Conservation (phyloP, 352 stramenopile genomes). For the Globisporangium yorkense region DNA sequence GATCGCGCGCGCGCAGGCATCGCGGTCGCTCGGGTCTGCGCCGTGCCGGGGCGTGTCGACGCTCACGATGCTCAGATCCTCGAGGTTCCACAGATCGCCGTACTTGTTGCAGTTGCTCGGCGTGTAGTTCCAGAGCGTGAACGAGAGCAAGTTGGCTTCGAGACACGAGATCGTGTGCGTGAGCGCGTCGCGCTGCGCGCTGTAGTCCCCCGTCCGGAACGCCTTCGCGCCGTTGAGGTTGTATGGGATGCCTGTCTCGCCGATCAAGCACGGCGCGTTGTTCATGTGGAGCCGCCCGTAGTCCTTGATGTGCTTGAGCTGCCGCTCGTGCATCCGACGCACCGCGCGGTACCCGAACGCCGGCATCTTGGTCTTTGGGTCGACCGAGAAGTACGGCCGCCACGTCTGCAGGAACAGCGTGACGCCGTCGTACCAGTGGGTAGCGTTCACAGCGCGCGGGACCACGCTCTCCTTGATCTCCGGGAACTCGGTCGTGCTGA, state of each 20-base stretch:
- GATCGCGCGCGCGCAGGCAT: slow-evolving; percentile 37
- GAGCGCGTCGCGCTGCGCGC: slow-evolving; percentile 46
- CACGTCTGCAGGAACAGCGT: slow-evolving; percentile 80
- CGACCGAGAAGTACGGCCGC: slow-evolving; percentile 69
- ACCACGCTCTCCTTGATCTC: slow-evolving; percentile 46
- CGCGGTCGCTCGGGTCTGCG: slow-evolving; percentile 13
- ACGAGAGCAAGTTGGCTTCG: slow-evolving; percentile 72
- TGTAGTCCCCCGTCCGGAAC: slow-evolving; percentile 46
- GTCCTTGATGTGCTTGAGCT: slow-evolving; percentile 52
- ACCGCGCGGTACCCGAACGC: slow-evolving; percentile 64
- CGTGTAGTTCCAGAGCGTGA: slow-evolving; percentile 90
- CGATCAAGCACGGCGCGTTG: slow-evolving; percentile 57
- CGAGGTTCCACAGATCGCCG: slow-evolving; percentile 83
- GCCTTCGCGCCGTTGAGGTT: slow-evolving; percentile 51
- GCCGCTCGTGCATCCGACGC: slow-evolving; percentile 43
- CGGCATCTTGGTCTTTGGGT: slow-evolving; percentile 52
- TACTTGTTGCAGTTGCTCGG: slow-evolving; percentile 70
- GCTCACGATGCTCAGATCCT: slow-evolving; percentile 83
- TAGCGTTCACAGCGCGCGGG: slow-evolving; percentile 75
- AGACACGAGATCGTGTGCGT: slow-evolving; percentile 70
- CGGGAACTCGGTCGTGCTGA: slow-evolving; percentile 60
- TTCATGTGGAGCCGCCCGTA: slow-evolving; percentile 50
- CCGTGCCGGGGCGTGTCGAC: slow-evolving; percentile 11
- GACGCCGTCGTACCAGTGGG: slow-evolving; percentile 89
- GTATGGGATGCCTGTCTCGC: slow-evolving; percentile 68